These are phyloP conservation scores for Oryza brachyantha DNA, from an alignment of 176 grass and related monocot species.

Conservation along the genomic window DNA sequence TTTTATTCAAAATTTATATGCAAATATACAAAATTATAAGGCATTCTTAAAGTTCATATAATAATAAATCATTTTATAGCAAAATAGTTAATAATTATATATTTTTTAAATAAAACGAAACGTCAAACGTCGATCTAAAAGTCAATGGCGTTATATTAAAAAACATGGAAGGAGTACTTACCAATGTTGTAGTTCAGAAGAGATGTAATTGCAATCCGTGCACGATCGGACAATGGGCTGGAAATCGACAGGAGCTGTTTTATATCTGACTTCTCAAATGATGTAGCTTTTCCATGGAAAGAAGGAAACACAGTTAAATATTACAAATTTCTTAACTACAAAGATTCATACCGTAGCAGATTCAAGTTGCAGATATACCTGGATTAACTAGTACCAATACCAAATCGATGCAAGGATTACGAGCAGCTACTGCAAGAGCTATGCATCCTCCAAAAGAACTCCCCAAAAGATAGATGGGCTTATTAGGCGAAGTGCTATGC, in stretches of 20 bases:
- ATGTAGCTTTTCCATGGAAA: conserved; percentile 45
- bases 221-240: conserved; percentile 28
- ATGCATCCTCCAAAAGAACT: conserved; percentile 82
- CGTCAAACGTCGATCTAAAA: too few species aligned
- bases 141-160: too few species aligned
- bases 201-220: conserved; percentile 45
- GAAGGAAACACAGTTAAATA: background rate
- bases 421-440: conserved; percentile 67
- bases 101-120: too few species aligned
- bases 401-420: conserved; percentile 60
- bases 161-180: too few species aligned
- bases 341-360: background rate
- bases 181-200: conserved; percentile 60
- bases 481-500: conserved; percentile 50
- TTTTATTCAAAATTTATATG: too few species aligned
- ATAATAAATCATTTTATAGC: too few species aligned
- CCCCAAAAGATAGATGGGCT: conserved; percentile 69
- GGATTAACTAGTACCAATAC: conserved; percentile 68
- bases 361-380: conserved; percentile 29
- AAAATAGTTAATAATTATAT: too few species aligned
- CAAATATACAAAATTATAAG: too few species aligned
- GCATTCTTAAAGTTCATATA: too few species aligned
- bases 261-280: conserved; percentile 58
- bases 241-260: conserved; percentile 44
- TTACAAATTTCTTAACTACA: background rate